Percentiles rank a stretch among this genome's conserved stretches.
phyloP scores from a whole-genome alignment of 441 rosid species.

The Macaranga tanarius region DNA sequence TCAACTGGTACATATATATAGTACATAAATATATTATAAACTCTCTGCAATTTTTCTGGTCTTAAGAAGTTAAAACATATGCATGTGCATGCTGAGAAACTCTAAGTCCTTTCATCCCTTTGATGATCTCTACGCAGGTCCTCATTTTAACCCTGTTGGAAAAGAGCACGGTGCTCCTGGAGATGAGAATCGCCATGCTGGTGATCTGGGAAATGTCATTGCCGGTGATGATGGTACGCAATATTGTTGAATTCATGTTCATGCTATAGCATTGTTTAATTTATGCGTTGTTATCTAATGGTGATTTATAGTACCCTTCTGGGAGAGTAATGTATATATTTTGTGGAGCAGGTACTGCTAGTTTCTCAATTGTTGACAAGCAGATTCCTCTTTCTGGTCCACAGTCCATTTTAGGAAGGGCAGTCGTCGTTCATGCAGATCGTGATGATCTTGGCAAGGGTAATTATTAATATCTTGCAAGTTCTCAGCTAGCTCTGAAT shows the following conservation, averaged over 20 bases:
- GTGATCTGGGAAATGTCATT: constrained; percentile 84
- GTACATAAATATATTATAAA: no score
- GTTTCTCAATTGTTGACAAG: constrained; percentile 59
- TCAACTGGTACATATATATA: constrained; percentile 79
- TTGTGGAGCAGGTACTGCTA: constrained; percentile 53
- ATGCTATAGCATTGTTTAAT: not conserved
- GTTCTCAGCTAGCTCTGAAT: not conserved
- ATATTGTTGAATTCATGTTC: not conserved
- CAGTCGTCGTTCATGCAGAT: constrained; percentile 88
- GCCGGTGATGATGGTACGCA: constrained; percentile 79
- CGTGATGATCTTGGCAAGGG: constrained; percentile 98
- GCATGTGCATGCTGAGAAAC: not conserved
- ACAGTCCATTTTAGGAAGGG: constrained; percentile 82
- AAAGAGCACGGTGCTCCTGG: constrained; percentile 94
- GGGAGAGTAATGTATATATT: constrained; percentile 5
- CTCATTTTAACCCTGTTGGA: constrained; percentile 80
- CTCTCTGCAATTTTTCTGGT: not conserved
- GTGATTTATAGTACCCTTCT: not conserved
- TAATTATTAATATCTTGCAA: constrained; percentile 26
- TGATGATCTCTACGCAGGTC: constrained; percentile 50
- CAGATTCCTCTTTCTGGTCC: constrained; percentile 90
- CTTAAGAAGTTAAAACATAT: not conserved
- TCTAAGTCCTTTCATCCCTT: not conserved
- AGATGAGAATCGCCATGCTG: constrained; percentile 89
- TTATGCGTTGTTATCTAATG: no score